Evolutionary conservation across 2,329 filamentous ascomycete species (phyloP), one percentile per base, ranked within the genome.

Genomic region (Diatrype stigma): DNA sequence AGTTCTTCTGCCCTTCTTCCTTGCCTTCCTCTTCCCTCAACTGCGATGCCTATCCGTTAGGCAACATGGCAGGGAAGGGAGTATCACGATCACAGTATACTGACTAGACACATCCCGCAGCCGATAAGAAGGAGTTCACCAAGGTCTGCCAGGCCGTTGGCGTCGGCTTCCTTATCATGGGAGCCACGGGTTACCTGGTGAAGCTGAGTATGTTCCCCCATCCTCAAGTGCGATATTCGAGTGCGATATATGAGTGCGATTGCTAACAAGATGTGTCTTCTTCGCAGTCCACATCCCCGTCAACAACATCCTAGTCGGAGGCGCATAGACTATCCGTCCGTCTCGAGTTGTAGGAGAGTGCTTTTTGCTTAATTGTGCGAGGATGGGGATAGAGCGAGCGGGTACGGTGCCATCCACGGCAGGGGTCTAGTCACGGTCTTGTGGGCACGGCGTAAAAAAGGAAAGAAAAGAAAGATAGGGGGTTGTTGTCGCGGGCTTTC

Each of bases 131-230:
- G 61, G 78, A 82, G 64, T 81, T 81, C 67, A 68, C 79, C 60
- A 79, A 79, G 70, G 74, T 62, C 47, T 58, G 55, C 63, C 75
- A 78, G 71, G 84, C 84, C 54, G 84, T 87, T 55, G 85, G 84
- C 52, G 78, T 86, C 56, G 85, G 85, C 53, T 87, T 87, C 72
- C 69, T 87, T 56, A 79, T 87, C 69, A 87, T 86, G 84, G 84
- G 84, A 56, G 81, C 82, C 45, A 84, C 87, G 51, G 84, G 84
- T 56, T 87, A 86, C 70, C 70, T 87, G 56, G 82, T 87, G 66
- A 87, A 87, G 77, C 76, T 87, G 64, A 84, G 81, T 85, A 74
- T 46, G 79, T 58, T 3, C 7, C 45, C 17, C 51, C 51, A 28
- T 51, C 34, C 12, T n/a, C n/a, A n/a, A n/a, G n/a, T n/a, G n/a